phyloP scores from a whole-genome alignment of 2,329 filamentous ascomycete genomes.

The Colletotrichum sp. region DNA sequence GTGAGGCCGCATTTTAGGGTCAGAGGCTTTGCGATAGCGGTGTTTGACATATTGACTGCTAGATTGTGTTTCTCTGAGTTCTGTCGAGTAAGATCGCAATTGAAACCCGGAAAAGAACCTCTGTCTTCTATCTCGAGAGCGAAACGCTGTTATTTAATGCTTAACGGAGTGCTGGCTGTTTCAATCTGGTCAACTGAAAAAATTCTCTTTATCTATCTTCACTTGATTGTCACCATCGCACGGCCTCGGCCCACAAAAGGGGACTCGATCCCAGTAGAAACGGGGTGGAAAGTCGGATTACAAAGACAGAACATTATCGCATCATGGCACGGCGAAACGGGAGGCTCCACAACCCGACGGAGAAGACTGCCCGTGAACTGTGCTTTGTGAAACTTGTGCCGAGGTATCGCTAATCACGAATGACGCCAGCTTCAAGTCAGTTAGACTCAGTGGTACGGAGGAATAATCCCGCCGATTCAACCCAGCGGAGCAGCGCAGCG shows the following conservation, averaged over 20 bases:
- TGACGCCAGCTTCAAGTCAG: not conserved
- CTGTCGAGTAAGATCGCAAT: not conserved
- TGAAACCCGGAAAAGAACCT: not conserved
- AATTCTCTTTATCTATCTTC: not conserved
- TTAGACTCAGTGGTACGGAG: not conserved
- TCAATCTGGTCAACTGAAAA: not conserved
- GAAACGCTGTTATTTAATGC: not conserved
- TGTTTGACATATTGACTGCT: not conserved
- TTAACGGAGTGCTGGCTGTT: not conserved
- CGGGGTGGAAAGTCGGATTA: not conserved
- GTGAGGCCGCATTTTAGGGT: conserved; percentile 60
- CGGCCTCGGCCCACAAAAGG: not conserved
- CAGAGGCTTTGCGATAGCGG: conserved; percentile 34
- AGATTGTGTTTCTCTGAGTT: not conserved
- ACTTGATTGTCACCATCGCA: not conserved
- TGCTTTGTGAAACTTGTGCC: not conserved
- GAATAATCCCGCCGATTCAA: not conserved
- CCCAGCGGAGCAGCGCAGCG: not conserved
- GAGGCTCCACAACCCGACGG: not conserved
- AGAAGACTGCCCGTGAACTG: not conserved
- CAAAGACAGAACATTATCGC: not conserved
- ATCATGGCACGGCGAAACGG: not conserved
- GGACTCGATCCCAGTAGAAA: not conserved
- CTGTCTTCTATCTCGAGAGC: accelerated
- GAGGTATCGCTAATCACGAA: not conserved